These are phyloP conservation scores for Escovopsis sp. DNA, from an alignment of 2,329 filamentous ascomycete genomes.

Conservation along the genomic window DNA sequence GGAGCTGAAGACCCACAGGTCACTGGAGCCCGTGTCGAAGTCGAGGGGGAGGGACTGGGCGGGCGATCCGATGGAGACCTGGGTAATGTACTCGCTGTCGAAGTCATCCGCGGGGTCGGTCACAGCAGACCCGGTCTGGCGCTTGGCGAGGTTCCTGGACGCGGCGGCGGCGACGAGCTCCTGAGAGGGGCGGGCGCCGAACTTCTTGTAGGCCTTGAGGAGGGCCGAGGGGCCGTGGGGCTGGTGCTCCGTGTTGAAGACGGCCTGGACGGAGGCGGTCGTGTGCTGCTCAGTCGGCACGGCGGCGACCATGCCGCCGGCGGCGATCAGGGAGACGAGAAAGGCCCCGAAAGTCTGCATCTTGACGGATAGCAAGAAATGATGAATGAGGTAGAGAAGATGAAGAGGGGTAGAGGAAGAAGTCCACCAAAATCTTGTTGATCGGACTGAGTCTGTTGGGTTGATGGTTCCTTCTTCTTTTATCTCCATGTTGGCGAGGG, in stretches of 20 bases:
- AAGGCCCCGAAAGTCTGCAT: conserved; percentile 10
- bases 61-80: conserved; percentile 9
- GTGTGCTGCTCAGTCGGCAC: conserved; percentile 4
- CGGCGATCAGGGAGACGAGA: conserved; percentile 8
- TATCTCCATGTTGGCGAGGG: background rate
- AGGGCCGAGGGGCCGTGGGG: conserved; percentile 6
- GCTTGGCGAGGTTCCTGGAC: background rate
- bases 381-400: conserved; percentile 1
- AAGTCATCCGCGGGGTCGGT: conserved; percentile 3
- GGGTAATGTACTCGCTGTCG: conserved; percentile 7
- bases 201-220: conserved; percentile 8
- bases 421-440: too few species aligned
- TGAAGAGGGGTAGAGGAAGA: conserved; percentile 2
- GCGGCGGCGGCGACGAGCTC: conserved; percentile 4
- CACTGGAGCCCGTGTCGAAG: conserved; percentile 13
- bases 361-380: too few species aligned
- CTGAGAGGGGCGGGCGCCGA: conserved; percentile 4
- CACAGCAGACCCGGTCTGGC: conserved; percentile 7
- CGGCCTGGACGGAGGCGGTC: conserved; percentile 4
- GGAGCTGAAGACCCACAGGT: conserved; percentile 24
- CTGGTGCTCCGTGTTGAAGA: conserved; percentile 4
- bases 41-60: conserved; percentile 8
- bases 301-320: conserved; percentile 6
- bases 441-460: too few species aligned
- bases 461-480: too few species aligned